Base-by-base conservation (phyloP, 805 yeast genomes). In the Candida krabiensis region DNA sequence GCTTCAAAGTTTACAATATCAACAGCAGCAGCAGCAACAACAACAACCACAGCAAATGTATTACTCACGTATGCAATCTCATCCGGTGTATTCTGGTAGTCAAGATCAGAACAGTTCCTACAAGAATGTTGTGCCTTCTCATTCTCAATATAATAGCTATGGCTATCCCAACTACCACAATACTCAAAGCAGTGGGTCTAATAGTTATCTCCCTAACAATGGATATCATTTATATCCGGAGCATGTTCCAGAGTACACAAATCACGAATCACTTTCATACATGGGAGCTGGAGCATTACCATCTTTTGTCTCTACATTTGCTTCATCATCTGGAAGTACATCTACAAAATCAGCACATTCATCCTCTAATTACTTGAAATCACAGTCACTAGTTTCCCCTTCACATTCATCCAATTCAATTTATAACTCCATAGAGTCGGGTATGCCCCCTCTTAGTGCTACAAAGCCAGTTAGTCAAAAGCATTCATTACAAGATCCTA, bases 1-100 rank as follows among this genome's bases (percentile, higher is more conserved):
- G 4, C 39, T 32, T 21, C 41, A 19, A 15, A 42, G 37, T n/a
- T 29, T 27, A 23, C 37, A 28, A 17, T 27, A 18, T 8, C 33
- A 15, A 16, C 30, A 15, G 9, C 38, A 22, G 9, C 37, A 34
- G 19, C 32, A 27, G 9, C 25, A 27, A 9, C 35, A 28, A 29
- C 33, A 38, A n/a, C 35, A 38, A 15, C 37, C 27, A 31, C 25
- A 22, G 17, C 37, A 38, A 11, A 30, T 16, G 13, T 19, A 27
- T 15, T 18, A 19, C 14, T 24, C 28, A 5, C 15, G 33, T 27
- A 13, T 14, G n/a, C 39, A 28, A 19, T n/a, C 19, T 19, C 36
- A 30, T 9, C 33, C 19, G 16, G 23, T 17, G 14, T 24, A 23
- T 27, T 35, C 28, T 16, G 16, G 14, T 14, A 9, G 11, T 22